These are phyloP conservation scores for Cercospora sojina DNA, from an alignment of 2,329 filamentous ascomycete genomes.

Conservation along the genomic window DNA sequence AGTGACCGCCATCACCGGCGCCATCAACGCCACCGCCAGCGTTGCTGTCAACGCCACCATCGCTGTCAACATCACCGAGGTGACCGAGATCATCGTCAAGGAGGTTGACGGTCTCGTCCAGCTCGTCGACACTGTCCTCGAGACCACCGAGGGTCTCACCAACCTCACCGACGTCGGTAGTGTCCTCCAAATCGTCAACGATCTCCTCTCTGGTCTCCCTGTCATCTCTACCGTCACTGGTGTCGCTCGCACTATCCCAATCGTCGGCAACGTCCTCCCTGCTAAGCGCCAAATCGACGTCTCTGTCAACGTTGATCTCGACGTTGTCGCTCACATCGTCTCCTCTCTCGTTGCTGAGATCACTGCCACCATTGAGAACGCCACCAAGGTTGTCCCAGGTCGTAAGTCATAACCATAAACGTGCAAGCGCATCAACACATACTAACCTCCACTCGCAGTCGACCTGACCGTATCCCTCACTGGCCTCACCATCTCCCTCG, in stretches of 20 bases:
- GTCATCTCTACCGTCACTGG: not conserved
- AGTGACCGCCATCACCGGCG: slow-evolving; percentile 14
- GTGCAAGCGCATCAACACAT: not conserved
- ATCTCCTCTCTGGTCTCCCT: not conserved
- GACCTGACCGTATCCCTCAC: slow-evolving; percentile 8
- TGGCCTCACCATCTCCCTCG: slow-evolving; percentile 12
- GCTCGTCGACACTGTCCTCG: slow-evolving; percentile 7
- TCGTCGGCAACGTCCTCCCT: slow-evolving; percentile 5
- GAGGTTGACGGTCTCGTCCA: slow-evolving; percentile 6
- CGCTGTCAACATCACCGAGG: slow-evolving; percentile 9
- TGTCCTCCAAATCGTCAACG: not conserved
- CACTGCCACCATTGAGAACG: slow-evolving; percentile 15
- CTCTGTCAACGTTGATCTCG: slow-evolving; percentile 6
- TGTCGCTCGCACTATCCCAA: not conserved
- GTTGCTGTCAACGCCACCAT: slow-evolving; percentile 13
- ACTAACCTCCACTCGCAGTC: slow-evolving; percentile 6
- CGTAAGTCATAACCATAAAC: slow-evolving; percentile 10
- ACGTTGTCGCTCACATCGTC: slow-evolving; percentile 15
- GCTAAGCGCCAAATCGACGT: slow-evolving; percentile 10
- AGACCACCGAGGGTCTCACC: not conserved
- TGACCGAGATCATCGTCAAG: slow-evolving; percentile 3
- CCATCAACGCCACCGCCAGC: slow-evolving; percentile 13
- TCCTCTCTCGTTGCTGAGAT: slow-evolving; percentile 18
- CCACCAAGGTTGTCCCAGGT: slow-evolving; percentile 14
- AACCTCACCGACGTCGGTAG: slow-evolving; percentile 4